A percentile compares a stretch with the other conserved stretches of the same genome.
phyloP scores from a whole-genome alignment of 1,139 yeast species.

The Diutina mesorugosa region DNA sequence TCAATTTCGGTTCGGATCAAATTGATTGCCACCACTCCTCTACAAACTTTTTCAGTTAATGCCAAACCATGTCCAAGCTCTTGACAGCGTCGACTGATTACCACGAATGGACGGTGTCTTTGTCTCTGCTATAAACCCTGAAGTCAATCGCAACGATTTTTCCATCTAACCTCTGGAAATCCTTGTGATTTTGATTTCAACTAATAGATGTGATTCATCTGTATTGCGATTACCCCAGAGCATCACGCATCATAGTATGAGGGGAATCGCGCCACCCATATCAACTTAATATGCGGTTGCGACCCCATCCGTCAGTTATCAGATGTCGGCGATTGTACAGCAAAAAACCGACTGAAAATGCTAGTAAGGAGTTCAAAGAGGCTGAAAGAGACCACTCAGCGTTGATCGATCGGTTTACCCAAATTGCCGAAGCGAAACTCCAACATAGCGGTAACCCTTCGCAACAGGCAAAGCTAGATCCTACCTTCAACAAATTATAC shows the following conservation, averaged over 20 bases:
- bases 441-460: slow-evolving; percentile 5
- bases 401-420: slow-evolving; percentile 14
- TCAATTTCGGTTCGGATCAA: neutral
- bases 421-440: slow-evolving; percentile 18
- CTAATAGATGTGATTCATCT: too few relatives aligned
- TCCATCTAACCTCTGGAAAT: too few relatives aligned
- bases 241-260: too few relatives aligned
- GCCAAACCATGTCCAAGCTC: too few relatives aligned
- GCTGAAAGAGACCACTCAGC: slow-evolving; percentile 5
- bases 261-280: neutral
- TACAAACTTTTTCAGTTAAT: too few relatives aligned
- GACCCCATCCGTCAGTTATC: neutral
- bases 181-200: too few relatives aligned
- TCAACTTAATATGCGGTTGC: neutral
- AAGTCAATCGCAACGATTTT: too few relatives aligned
- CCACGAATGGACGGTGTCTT: too few relatives aligned
- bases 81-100: too few relatives aligned
- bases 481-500: slow-evolving; percentile 8
- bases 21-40: too few relatives aligned
- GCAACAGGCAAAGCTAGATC: slow-evolving; percentile 9
- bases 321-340: neutral
- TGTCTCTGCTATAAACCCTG: too few relatives aligned
- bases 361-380: neutral
- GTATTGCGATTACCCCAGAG: too few relatives aligned
- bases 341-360: neutral